Evolutionary conservation across 352 stramenopile species (phyloP).

Genomic region (Vaucheria bursata): DNA sequence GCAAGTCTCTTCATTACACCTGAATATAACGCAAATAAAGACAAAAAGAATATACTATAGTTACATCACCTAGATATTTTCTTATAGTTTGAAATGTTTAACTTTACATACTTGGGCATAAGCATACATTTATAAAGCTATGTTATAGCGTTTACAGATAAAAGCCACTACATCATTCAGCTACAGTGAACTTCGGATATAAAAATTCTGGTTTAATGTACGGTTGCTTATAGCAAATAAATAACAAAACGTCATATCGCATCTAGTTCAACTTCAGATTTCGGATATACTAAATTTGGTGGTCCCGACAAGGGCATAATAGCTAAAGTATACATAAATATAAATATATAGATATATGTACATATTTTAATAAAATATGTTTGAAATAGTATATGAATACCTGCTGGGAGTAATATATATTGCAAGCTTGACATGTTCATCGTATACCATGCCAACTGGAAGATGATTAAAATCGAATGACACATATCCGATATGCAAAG

Average conservation of each 20-base stretch:
- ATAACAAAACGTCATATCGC: not conserved
- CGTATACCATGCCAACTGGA: slow-evolving; percentile 63
- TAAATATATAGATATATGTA: not conserved
- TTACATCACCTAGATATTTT: slow-evolving; percentile 2
- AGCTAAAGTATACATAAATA: not conserved
- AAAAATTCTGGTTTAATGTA: not conserved
- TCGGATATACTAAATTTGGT: too few species aligned
- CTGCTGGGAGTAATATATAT: slow-evolving; percentile 81
- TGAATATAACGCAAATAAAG: too few species aligned
- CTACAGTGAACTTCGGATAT: not conserved
- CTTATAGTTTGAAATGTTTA: slow-evolving; percentile 51
- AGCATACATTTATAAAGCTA: too few species aligned
- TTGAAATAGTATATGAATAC: slow-evolving; percentile 63
- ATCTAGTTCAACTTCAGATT: not conserved
- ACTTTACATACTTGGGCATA: not conserved
- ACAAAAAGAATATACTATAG: too few species aligned
- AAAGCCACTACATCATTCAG: not conserved
- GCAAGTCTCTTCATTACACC: slow-evolving; percentile 46
- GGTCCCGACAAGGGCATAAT: not conserved
- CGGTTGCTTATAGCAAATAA: not conserved
- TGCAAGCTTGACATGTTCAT: slow-evolving; percentile 88
- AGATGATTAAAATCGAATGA: slow-evolving; percentile 87
- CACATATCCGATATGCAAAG: slow-evolving; percentile 78
- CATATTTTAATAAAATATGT: not conserved
- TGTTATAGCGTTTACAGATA: not conserved